Evolutionary conservation across 2,329 filamentous ascomycete species (phyloP).

Genomic region (Geosmithia putterillii): DNA sequence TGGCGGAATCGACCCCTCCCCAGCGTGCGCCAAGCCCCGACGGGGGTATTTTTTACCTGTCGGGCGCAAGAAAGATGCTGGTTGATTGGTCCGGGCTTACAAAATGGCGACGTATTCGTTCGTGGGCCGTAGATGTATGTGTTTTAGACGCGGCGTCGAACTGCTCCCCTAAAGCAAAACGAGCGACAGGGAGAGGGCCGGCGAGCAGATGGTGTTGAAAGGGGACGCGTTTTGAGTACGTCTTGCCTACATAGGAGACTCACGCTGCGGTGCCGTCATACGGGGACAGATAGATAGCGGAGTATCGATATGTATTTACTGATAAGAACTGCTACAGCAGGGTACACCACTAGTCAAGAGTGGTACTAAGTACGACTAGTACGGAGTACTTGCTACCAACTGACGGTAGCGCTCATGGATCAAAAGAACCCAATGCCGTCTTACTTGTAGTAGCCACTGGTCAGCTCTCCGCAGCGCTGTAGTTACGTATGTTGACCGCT

Average conservation of each 20-base stretch:
- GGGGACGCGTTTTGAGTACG: background rate
- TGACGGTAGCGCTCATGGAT: too few relatives aligned
- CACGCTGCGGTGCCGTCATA: background rate
- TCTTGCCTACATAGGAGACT: background rate
- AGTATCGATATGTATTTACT: background rate
- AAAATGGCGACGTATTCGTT: background rate
- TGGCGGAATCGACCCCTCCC: background rate
- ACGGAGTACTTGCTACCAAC: background rate
- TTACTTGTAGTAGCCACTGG: too few relatives aligned
- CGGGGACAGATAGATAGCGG: background rate
- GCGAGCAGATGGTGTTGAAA: background rate
- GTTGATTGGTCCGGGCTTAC: background rate
- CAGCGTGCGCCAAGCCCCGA: background rate
- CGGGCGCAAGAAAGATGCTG: too few relatives aligned
- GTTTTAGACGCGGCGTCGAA: background rate
- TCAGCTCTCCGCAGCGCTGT: too few relatives aligned
- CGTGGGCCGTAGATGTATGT: background rate
- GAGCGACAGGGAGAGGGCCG: background rate
- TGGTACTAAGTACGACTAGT: background rate
- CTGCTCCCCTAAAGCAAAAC: background rate
- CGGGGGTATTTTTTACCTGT: background rate
- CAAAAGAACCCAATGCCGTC: too few relatives aligned
- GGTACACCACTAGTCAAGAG: background rate
- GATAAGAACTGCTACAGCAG: background rate
- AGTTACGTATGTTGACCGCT: too few relatives aligned